Evolutionary conservation across 371 early-diverging fungal genomes (phyloP).

Genomic region (Dichotomocladium elegans): DNA sequence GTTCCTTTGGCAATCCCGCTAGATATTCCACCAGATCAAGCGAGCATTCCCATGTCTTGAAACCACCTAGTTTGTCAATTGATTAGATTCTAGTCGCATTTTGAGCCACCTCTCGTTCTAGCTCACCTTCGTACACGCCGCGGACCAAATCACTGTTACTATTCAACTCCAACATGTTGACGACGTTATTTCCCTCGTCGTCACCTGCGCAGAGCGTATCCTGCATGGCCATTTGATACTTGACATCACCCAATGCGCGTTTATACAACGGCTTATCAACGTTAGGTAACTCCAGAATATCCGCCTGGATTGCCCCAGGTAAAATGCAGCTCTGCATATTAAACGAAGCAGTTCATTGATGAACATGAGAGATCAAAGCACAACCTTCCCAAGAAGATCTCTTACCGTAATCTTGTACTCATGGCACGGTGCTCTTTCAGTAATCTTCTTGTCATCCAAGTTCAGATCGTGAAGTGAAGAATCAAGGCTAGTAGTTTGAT

Average conservation of each 20-base stretch:
- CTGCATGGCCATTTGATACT: slow-evolving; percentile 76
- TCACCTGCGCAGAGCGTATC: slow-evolving; percentile 43
- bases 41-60: slow-evolving; percentile 96
- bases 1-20: slow-evolving; percentile 30
- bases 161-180: slow-evolving; percentile 51
- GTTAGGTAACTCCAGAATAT: slow-evolving; percentile 23
- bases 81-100: too few species aligned
- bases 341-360: not conserved
- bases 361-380: not conserved
- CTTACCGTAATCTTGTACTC: slow-evolving; percentile 37
- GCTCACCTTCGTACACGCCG: slow-evolving; percentile 82
- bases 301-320: slow-evolving; percentile 37
- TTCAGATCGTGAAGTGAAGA: slow-evolving; percentile 37
- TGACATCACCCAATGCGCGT: slow-evolving; percentile 79
- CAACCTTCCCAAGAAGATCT: not conserved
- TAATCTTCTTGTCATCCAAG: slow-evolving; percentile 18
- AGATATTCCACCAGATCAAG: slow-evolving; percentile 78
- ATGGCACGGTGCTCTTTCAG: slow-evolving; percentile 21
- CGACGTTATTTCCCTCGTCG: slow-evolving; percentile 28
- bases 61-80: slow-evolving; percentile 53
- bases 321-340: slow-evolving; percentile 26
- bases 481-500: slow-evolving; percentile 29
- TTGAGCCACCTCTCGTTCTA: not conserved
- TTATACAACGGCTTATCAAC: slow-evolving; percentile 36
- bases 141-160: slow-evolving; percentile 74